Conservation (phyloP, 2,329 filamentous ascomycete species). For the Beauveria caledonica region DNA sequence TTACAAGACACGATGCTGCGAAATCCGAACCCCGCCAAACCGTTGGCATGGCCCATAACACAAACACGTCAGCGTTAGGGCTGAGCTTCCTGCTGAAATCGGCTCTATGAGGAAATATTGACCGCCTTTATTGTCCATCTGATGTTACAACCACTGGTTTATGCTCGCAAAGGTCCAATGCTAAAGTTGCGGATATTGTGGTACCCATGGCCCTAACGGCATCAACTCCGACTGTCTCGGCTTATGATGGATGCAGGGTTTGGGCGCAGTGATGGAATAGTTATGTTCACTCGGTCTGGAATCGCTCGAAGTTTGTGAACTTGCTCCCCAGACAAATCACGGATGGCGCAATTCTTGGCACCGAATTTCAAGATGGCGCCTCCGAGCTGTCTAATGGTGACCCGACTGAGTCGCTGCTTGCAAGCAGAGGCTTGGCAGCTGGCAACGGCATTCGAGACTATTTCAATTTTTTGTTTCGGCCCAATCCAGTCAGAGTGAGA, state of each 20-base stretch:
- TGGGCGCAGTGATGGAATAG: background rate
- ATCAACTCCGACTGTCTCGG: background rate
- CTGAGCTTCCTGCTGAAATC: background rate
- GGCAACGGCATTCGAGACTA: background rate
- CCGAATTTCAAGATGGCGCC: no score
- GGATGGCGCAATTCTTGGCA: background rate
- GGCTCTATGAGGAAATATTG: background rate
- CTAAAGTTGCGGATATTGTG: background rate
- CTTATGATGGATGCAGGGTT: background rate
- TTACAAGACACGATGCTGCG: background rate
- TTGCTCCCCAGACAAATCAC: background rate
- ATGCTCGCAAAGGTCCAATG: background rate
- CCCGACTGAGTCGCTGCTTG: background rate
- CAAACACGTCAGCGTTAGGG: constrained; percentile 3
- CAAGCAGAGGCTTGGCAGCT: background rate
- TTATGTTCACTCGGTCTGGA: background rate
- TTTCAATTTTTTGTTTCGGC: background rate
- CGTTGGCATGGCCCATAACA: background rate
- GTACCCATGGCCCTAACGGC: background rate
- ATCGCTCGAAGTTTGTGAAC: no score
- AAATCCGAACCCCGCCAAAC: constrained; percentile 3
- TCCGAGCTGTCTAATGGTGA: background rate
- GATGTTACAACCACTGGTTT: background rate
- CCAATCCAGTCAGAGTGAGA: background rate
- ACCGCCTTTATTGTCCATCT: background rate